These are phyloP conservation scores for Macaranga tanarius DNA, from an alignment of 441 rosid species.

Conservation along the genomic window DNA sequence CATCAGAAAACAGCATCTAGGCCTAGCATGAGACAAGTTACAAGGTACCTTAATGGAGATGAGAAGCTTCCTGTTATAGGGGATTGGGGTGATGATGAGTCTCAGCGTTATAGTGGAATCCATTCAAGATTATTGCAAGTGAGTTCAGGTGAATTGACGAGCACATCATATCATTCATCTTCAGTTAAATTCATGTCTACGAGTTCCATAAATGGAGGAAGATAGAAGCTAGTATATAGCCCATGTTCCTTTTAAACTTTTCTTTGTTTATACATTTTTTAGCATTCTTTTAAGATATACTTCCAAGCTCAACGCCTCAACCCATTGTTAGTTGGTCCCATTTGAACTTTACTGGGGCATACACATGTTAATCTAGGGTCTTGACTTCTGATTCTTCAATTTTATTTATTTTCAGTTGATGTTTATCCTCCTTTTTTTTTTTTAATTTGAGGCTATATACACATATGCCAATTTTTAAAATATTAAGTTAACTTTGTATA, in stretches of 20 bases:
- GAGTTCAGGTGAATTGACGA: slow-evolving; percentile 21
- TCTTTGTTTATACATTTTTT: not conserved
- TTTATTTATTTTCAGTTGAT: too few relatives aligned
- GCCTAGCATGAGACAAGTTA: slow-evolving; percentile 47
- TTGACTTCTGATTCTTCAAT: too few relatives aligned
- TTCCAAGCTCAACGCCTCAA: too few relatives aligned
- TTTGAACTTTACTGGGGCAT: too few relatives aligned
- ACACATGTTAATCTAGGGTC: too few relatives aligned
- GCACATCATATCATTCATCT: slow-evolving; percentile 23
- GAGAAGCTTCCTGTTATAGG: slow-evolving; percentile 31
- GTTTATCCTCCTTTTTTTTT: too few relatives aligned
- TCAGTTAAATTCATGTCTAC: slow-evolving; percentile 24
- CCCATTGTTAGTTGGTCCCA: too few relatives aligned
- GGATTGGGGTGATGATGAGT: slow-evolving; percentile 12
- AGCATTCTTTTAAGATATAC: too few relatives aligned
- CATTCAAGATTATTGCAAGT: slow-evolving; percentile 15
- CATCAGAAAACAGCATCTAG: slow-evolving; percentile 35
- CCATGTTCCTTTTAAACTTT: not conserved
- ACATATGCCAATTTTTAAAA: too few relatives aligned
- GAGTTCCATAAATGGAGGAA: slow-evolving; percentile 26
- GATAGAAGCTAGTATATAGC: slow-evolving; percentile 18
- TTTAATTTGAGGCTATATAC: too few relatives aligned
- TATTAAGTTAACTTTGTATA: too few relatives aligned
- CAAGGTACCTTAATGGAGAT: slow-evolving; percentile 43
- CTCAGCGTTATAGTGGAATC: not conserved